Evolutionary conservation across 140 eudicot species (phyloP).

Genomic region (Oenanthe javanica): DNA sequence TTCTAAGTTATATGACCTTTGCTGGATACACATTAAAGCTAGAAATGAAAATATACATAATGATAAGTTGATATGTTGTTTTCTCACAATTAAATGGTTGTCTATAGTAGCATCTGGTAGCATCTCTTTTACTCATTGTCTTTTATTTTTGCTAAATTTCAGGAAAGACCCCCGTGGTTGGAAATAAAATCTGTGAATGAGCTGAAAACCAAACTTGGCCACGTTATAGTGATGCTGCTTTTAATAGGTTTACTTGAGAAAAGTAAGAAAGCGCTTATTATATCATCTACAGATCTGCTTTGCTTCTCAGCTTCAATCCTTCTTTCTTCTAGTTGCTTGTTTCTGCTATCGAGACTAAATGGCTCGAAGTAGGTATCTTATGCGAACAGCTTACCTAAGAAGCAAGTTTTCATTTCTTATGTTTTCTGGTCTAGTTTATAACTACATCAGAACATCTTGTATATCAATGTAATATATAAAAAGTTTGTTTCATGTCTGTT

Average conservation of each 20-base stretch:
- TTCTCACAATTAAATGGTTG: background rate
- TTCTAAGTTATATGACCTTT: background rate
- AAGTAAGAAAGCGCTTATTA: conserved; percentile 68
- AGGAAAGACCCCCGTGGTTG: conserved; percentile 96
- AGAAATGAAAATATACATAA: background rate
- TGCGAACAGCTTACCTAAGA: background rate
- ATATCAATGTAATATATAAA: background rate
- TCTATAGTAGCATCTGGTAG: background rate
- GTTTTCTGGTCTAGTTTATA: background rate
- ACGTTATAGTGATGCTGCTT: conserved; percentile 94
- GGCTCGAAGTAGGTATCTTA: conserved; percentile 11
- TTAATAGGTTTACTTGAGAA: conserved; percentile 85
- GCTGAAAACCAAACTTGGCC: conserved; percentile 91
- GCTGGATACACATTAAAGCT: background rate
- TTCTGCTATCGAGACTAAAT: conserved; percentile 73
- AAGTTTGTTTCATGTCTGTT: background rate
- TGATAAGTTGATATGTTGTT: background rate
- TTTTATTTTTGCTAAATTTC: conserved; percentile 15
- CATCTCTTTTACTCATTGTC: background rate
- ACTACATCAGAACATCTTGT: background rate
- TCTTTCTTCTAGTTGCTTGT: conserved; percentile 76
- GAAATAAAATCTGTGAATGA: conserved; percentile 83
- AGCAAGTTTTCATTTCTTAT: background rate
- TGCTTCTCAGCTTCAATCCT: conserved; percentile 82
- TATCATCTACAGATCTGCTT: conserved; percentile 66